These are phyloP conservation scores for Oenanthe javanica DNA, from an alignment of 140 eudicot genomes.

Conservation along the genomic window DNA sequence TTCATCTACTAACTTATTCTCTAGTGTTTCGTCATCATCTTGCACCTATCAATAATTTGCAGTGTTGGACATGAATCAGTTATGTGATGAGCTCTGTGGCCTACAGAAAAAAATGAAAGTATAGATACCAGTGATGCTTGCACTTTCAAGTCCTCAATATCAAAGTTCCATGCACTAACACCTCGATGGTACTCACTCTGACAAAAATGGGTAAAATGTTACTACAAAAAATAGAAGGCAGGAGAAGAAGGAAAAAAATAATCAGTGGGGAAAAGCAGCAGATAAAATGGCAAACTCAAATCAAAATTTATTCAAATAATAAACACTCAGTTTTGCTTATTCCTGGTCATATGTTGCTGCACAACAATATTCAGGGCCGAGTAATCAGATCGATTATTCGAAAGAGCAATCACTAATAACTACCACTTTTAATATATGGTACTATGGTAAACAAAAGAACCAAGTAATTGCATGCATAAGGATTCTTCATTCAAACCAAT, in stretches of 20 bases:
- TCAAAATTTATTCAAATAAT: background rate
- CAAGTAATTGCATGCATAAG: background rate
- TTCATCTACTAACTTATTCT: slow-evolving; percentile 56
- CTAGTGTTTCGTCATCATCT: slow-evolving; percentile 82
- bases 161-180: slow-evolving; percentile 99
- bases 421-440: background rate
- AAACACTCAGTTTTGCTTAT: background rate
- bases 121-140: slow-evolving; percentile 86
- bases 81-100: background rate
- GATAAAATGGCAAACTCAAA: background rate
- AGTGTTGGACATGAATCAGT: slow-evolving; percentile 1
- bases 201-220: slow-evolving; percentile 9
- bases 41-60: slow-evolving; percentile 53
- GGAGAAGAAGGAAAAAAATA: background rate
- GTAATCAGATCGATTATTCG: background rate
- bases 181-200: slow-evolving; percentile 99
- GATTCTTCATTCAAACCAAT: background rate
- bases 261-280: background rate
- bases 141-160: slow-evolving; percentile 77
- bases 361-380: background rate
- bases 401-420: background rate
- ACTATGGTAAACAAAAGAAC: background rate
- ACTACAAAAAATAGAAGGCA: background rate
- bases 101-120: background rate
- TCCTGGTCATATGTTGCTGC: background rate